These are phyloP conservation scores for Coniochaeta hoffmannii DNA, from an alignment of 2,329 filamentous ascomycete species.

Conservation along the genomic window DNA sequence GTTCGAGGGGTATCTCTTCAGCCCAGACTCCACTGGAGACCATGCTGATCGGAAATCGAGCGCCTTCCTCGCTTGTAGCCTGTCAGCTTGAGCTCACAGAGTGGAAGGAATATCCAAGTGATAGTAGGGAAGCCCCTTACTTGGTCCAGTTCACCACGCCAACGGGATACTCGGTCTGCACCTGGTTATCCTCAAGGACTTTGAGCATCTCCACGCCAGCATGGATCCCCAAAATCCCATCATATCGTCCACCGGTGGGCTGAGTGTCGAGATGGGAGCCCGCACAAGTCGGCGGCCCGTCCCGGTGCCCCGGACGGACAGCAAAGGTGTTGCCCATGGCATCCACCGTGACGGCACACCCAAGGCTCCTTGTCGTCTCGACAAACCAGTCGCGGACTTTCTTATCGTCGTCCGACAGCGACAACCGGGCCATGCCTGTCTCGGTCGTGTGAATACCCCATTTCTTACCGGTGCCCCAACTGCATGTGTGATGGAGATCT, in stretches of 20 bases:
- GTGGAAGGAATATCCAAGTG: neutral
- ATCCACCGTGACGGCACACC: conserved; percentile 62
- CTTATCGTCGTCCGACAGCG: conserved; percentile 65
- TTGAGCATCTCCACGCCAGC: conserved; percentile 68
- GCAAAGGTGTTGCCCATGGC: conserved; percentile 79
- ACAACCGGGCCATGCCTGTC: conserved; percentile 69
- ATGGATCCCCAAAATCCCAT: conserved; percentile 69
- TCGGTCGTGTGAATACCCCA: conserved; percentile 37
- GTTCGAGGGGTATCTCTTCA: conserved; percentile 51
- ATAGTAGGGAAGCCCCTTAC: conserved; percentile 21
- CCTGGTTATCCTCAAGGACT: conserved; percentile 57
- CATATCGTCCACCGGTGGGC: conserved; percentile 60
- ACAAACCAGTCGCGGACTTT: conserved; percentile 70
- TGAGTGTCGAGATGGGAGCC: conserved; percentile 65
- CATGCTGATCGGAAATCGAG: conserved; percentile 71
- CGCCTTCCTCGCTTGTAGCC: conserved; percentile 62
- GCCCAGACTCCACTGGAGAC: conserved; percentile 71
- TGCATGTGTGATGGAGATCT: neutral
- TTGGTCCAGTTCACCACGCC: conserved; percentile 77
- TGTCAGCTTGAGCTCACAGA: neutral
- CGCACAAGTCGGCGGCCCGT: conserved; percentile 50
- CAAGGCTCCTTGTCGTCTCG: conserved; percentile 51
- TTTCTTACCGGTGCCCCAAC: neutral
- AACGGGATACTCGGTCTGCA: conserved; percentile 63
- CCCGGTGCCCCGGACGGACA: conserved; percentile 52